Evolutionary conservation across 1,284 basidiomycete species (phyloP).

Genomic region (Cryptococcus depauperatus): DNA sequence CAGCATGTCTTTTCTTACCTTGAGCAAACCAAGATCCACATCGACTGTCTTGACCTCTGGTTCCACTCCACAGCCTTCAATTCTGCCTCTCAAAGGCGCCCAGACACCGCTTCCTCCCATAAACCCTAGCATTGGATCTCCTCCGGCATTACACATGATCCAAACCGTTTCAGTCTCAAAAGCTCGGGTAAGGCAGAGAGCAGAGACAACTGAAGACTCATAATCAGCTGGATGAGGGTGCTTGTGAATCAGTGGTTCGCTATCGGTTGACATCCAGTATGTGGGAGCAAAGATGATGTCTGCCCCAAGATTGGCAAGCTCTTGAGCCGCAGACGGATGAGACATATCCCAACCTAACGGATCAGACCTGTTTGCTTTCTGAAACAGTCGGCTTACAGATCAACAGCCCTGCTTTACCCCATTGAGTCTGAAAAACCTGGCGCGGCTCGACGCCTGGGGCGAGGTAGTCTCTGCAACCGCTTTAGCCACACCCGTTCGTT

Average conservation of each 20-base stretch:
- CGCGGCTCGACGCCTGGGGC: constrained; percentile 29
- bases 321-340: constrained; percentile 33
- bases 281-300: constrained; percentile 42
- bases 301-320: constrained; percentile 33
- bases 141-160: constrained; percentile 42
- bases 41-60: constrained; percentile 21
- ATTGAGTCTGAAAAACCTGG: constrained; percentile 38
- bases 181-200: constrained; percentile 30
- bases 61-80: constrained; percentile 16
- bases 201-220: constrained; percentile 28
- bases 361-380: background rate
- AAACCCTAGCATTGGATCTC: constrained; percentile 25
- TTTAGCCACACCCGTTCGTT: background rate
- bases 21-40: constrained; percentile 26
- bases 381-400: constrained; percentile 28
- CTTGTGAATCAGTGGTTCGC: constrained; percentile 32
- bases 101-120: constrained; percentile 39
- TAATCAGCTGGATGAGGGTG: constrained; percentile 26
- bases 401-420: constrained; percentile 39
- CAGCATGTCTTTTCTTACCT: constrained; percentile 12
- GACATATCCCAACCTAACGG: constrained; percentile 43
- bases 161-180: constrained; percentile 41
- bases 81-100: constrained; percentile 30
- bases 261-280: constrained; percentile 42
- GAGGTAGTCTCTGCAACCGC: constrained; percentile 32